phyloP scores from a whole-genome alignment of 768 basidiomycete genomes.

The Lanmaoa rubissima region DNA sequence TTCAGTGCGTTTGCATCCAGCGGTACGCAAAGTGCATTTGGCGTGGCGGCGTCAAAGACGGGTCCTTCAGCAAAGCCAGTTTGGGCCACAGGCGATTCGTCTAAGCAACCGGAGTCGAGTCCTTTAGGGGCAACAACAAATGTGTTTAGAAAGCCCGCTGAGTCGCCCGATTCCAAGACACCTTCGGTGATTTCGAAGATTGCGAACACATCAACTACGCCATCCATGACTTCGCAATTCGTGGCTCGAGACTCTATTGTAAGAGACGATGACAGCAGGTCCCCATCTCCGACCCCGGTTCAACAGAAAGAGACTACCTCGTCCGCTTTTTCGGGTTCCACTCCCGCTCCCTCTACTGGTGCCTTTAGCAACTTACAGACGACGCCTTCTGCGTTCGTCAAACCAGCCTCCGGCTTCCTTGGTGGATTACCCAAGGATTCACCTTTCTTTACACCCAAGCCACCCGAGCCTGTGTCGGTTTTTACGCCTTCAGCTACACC shows the following conservation, averaged over 20 bases:
- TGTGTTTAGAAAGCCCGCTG: constrained; percentile 9
- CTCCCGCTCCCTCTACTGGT: constrained; percentile 28
- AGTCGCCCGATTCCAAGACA: constrained; percentile 10
- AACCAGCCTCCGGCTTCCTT: constrained; percentile 37
- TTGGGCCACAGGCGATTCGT: constrained; percentile 16
- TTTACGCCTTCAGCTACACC: constrained; percentile 32
- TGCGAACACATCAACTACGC: background rate
- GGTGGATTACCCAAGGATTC: constrained; percentile 41
- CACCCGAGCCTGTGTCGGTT: constrained; percentile 36
- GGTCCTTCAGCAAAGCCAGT: constrained; percentile 21
- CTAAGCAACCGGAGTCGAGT: constrained; percentile 10
- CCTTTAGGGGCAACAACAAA: constrained; percentile 1
- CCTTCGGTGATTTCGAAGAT: constrained; percentile 7
- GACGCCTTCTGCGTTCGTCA: constrained; percentile 35
- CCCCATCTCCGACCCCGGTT: constrained; percentile 23
- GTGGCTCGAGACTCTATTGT: constrained; percentile 12
- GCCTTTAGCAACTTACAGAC: constrained; percentile 42
- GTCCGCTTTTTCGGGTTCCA: constrained; percentile 18
- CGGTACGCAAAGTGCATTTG: constrained; percentile 29
- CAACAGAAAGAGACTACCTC: constrained; percentile 7
- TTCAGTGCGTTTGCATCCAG: constrained; percentile 37
- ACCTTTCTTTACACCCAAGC: constrained; percentile 49
- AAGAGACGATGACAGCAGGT: constrained; percentile 25
- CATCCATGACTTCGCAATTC: constrained; percentile 5
- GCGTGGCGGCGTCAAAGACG: constrained; percentile 17